phyloP scores from a whole-genome alignment of 768 basidiomycete species.

The Boletellus emodensis region DNA sequence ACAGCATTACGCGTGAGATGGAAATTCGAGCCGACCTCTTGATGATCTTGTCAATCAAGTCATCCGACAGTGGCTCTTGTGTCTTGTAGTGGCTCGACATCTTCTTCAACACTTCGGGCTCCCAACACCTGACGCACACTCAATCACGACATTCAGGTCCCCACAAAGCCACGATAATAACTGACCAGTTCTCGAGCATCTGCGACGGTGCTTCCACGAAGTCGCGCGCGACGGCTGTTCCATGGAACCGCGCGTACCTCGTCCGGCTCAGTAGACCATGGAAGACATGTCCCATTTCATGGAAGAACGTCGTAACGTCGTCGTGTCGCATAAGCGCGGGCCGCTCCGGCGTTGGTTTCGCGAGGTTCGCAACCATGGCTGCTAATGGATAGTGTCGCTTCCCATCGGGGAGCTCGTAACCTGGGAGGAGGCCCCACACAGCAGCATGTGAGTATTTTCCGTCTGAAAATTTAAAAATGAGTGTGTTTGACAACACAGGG shows the following conservation, averaged over 20 bases:
- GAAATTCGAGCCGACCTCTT: conserved; percentile 48
- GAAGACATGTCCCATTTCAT: conserved; percentile 82
- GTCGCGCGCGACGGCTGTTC: conserved; percentile 74
- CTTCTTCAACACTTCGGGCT: conserved; percentile 65
- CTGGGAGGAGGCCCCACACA: conserved; percentile 73
- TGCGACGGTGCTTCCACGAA: conserved; percentile 90
- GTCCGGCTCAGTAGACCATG: conserved; percentile 68
- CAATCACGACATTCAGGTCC: not conserved
- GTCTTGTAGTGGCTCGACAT: conserved; percentile 82
- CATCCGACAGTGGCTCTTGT: conserved; percentile 62
- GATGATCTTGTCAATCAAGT: conserved; percentile 72
- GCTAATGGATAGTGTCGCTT: conserved; percentile 67
- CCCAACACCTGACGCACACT: conserved; percentile 62
- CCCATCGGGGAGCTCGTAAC: conserved; percentile 54
- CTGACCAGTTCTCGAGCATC: conserved; percentile 88
- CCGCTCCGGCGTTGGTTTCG: conserved; percentile 75
- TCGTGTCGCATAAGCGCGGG: conserved; percentile 85
- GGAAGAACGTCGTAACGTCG: conserved; percentile 89
- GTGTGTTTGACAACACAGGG: not conserved
- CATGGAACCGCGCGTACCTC: conserved; percentile 74
- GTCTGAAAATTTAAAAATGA: conserved; percentile 34
- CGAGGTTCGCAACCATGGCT: conserved; percentile 89
- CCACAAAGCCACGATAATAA: not conserved
- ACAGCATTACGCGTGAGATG: not conserved
- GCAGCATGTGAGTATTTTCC: conserved; percentile 85